Percentiles rank a stretch among this genome's conserved stretches.
phyloP scores from a whole-genome alignment of 805 yeast species.

The Saccharomycopsis fodiens region DNA sequence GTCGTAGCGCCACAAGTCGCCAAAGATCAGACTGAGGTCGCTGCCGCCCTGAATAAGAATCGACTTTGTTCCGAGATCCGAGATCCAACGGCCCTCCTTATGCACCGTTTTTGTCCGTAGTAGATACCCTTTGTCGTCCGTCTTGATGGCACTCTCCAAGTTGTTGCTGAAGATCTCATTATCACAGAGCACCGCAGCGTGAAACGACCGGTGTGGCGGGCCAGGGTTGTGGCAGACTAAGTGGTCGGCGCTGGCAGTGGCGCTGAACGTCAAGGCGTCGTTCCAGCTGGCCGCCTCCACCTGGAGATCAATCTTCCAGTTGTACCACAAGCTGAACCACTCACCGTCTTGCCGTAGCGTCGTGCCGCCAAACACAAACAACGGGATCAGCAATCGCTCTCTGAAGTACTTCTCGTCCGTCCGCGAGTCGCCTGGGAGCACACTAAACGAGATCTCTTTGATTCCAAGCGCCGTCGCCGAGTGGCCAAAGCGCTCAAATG shows the following conservation, averaged over 20 bases:
- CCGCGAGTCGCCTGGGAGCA: neutral
- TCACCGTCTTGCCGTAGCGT: neutral
- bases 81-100: neutral
- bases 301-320: constrained; percentile 15
- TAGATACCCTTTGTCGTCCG: neutral
- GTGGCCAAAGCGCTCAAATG: neutral
- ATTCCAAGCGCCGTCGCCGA: neutral
- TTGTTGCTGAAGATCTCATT: neutral
- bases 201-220: constrained; percentile 13
- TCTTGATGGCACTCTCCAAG: neutral
- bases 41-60: constrained; percentile 17
- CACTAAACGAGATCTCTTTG: neutral
- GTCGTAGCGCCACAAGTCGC: constrained; percentile 12
- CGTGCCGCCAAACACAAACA: constrained; percentile 18
- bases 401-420: neutral
- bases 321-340: constrained; percentile 5
- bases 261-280: constrained; percentile 7
- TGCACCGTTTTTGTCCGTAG: neutral
- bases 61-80: constrained; percentile 2
- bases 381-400: constrained; percentile 2
- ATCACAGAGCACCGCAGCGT: constrained; percentile 10
- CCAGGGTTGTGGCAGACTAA: neutral
- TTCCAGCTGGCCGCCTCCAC: constrained; percentile 5
- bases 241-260: constrained; percentile 7
- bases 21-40: constrained; percentile 2